phyloP scores from a whole-genome alignment of 2,329 filamentous ascomycete genomes.

The Trichothecium sympodiale region DNA sequence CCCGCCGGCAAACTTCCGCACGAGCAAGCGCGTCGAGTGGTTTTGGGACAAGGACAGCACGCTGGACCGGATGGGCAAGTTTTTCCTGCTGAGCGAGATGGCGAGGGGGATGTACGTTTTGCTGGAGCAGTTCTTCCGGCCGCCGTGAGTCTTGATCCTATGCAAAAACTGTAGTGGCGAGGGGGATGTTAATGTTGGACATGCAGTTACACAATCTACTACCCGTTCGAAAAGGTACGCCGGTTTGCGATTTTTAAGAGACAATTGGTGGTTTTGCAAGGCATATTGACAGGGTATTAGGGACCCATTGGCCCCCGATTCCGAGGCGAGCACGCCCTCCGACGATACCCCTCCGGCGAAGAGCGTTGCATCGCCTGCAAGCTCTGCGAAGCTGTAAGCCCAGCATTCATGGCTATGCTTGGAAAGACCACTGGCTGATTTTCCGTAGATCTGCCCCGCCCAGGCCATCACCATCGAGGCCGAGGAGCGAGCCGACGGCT shows the following conservation, averaged over 20 bases:
- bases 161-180: neutral
- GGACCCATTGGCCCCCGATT: constrained; percentile 96
- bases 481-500: constrained; percentile 93
- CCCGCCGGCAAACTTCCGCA: constrained; percentile 71
- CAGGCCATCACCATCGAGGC: constrained; percentile 99
- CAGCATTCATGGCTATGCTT: too few relatives aligned
- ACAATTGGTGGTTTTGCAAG: neutral
- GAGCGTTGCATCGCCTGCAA: constrained; percentile 99
- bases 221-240: constrained; percentile 86
- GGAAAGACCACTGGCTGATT: neutral
- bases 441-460: constrained; percentile 72
- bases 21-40: constrained; percentile 65
- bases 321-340: constrained; percentile 92
- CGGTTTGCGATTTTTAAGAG: neutral
- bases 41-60: constrained; percentile 67
- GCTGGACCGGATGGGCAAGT: constrained; percentile 78
- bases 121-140: constrained; percentile 95
- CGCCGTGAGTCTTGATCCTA: constrained; percentile 60
- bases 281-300: constrained; percentile 21
- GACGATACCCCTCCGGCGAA: constrained; percentile 93
- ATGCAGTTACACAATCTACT: constrained; percentile 88
- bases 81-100: constrained; percentile 94
- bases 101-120: constrained; percentile 95
- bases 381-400: constrained; percentile 76
- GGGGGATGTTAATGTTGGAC: constrained; percentile 1